These are phyloP conservation scores for Plantago coronopus DNA, from an alignment of 305 asterid species.

Conservation along the genomic window DNA sequence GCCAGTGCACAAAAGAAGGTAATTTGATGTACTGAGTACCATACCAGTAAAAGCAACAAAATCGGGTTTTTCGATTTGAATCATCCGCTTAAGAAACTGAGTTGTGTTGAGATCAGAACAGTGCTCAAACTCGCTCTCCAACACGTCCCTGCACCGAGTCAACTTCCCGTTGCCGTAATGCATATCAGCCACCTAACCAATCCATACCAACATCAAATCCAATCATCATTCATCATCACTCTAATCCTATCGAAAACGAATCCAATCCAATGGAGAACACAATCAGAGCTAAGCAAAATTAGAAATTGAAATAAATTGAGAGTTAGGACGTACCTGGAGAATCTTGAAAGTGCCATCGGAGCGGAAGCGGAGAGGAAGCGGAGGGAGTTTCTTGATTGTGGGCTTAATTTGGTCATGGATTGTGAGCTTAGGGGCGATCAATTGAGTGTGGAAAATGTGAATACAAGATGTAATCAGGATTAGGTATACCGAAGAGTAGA, in stretches of 20 bases:
- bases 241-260: background rate
- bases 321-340: conserved; percentile 60
- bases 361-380: conserved; percentile 65
- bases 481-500: conserved; percentile 43
- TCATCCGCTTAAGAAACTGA: conserved; percentile 66
- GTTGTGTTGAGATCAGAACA: conserved; percentile 89
- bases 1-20: background rate
- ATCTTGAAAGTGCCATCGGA: conserved; percentile 86
- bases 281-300: conserved; percentile 7
- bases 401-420: conserved; percentile 35
- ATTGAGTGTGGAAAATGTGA: conserved; percentile 36
- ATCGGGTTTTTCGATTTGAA: conserved; percentile 76
- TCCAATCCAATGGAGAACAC: background rate
- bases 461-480: conserved; percentile 27
- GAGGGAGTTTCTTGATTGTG: conserved; percentile 47
- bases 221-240: background rate
- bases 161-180: conserved; percentile 83
- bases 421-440: conserved; percentile 46
- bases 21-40: background rate
- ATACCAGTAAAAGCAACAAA: conserved; percentile 87
- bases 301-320: background rate
- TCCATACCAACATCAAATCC: conserved; percentile 3
- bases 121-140: conserved; percentile 51
- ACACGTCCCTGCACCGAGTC: conserved; percentile 87
- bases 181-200: conserved; percentile 86